phyloP scores from a whole-genome alignment of 345 rosid species.

The Heritiera littoralis region DNA sequence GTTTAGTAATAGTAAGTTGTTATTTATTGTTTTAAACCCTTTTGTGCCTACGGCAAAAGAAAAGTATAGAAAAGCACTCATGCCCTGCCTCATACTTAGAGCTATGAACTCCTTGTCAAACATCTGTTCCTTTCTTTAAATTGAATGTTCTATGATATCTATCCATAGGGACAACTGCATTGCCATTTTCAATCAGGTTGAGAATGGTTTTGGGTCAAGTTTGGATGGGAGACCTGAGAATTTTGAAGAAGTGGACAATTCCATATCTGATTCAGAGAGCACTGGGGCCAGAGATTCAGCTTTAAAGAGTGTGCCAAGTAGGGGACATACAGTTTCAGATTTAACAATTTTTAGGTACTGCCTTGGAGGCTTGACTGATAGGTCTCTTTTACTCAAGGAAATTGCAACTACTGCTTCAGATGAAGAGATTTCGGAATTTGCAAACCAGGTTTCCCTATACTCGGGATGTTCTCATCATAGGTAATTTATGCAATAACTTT shows the following conservation, averaged over 20 bases:
- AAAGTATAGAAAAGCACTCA: neutral
- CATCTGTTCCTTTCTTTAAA: neutral
- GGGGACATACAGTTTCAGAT: conserved; percentile 58
- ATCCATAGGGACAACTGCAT: neutral
- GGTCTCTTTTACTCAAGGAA: conserved; percentile 77
- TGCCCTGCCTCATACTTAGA: neutral
- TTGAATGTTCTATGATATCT: neutral
- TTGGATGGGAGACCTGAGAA: conserved; percentile 41
- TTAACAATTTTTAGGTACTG: conserved; percentile 68
- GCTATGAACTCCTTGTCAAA: neutral
- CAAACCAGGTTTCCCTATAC: conserved; percentile 72
- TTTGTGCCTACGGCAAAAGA: neutral
- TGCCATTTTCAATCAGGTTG: conserved; percentile 35
- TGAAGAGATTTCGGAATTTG: conserved; percentile 64
- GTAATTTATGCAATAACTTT: conserved; percentile 36
- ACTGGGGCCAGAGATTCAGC: conserved; percentile 48
- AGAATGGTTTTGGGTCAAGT: conserved; percentile 31
- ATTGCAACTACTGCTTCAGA: conserved; percentile 64
- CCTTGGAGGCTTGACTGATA: conserved; percentile 71
- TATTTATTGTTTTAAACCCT: neutral
- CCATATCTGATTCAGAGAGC: conserved; percentile 63
- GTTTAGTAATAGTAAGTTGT: neutral
- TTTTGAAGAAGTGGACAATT: conserved; percentile 40
- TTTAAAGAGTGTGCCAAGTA: conserved; percentile 36
- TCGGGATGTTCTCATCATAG: conserved; percentile 93